A percentile compares a stretch with the other conserved stretches of the same genome.
These are phyloP conservation scores for Aspergillus haitiensis DNA, from an alignment of 495 filamentous ascomycete species.

Conservation along the genomic window DNA sequence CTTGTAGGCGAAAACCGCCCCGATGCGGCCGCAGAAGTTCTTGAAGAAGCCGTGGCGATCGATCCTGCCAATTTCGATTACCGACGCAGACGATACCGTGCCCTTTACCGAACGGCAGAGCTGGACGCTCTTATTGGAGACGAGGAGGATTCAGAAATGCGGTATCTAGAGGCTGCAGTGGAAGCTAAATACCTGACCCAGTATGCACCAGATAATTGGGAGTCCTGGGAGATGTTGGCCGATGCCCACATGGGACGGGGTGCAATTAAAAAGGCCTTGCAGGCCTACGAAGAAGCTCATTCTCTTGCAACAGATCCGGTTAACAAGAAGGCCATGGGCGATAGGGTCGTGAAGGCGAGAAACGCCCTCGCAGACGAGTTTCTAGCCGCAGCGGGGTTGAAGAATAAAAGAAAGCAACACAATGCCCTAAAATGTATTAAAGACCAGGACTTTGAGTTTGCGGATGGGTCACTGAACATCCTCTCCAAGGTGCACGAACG, in stretches of 20 bases:
- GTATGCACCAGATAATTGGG: not conserved
- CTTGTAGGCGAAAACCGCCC: not conserved
- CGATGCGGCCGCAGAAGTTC: not conserved
- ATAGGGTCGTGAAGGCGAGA: not conserved
- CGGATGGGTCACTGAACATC: not conserved
- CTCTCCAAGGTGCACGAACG: conserved; percentile 1
- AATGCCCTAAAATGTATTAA: not conserved
- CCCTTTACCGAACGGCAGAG: not conserved
- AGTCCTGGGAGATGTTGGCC: not conserved
- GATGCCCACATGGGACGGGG: not conserved
- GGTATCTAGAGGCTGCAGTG: not conserved
- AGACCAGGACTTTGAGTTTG: not conserved
- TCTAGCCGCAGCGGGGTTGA: conserved; percentile 24
- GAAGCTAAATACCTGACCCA: conserved; percentile 1
- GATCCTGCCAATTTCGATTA: not conserved
- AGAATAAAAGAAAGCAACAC: not conserved
- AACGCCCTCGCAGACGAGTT: conserved; percentile 28
- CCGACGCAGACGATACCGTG: not conserved
- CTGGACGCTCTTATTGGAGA: not conserved
- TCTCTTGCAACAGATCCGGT: not conserved
- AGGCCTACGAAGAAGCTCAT: not conserved
- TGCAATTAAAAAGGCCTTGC: not conserved
- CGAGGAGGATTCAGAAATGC: not conserved
- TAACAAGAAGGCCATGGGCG: not conserved
- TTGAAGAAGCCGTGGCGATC: not conserved